These are phyloP conservation scores for Annulohypoxylon stygium DNA, from an alignment of 495 filamentous ascomycete genomes.

Conservation along the genomic window DNA sequence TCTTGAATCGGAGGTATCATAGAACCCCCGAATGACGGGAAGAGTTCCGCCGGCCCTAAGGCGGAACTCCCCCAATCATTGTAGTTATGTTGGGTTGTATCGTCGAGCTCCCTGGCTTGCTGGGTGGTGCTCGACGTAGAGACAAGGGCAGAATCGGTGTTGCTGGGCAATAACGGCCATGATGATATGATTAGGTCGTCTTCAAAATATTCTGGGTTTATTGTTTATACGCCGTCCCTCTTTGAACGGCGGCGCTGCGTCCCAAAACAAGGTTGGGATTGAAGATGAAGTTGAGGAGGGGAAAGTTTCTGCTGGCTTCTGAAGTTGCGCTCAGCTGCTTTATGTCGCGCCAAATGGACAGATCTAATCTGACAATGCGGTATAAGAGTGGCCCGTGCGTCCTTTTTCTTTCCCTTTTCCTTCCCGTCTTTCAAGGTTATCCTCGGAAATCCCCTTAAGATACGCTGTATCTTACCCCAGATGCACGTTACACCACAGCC, in stretches of 20 bases:
- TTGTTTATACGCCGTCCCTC: conserved; percentile 46
- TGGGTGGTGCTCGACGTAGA: conserved; percentile 40
- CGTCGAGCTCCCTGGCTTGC: conserved; percentile 38
- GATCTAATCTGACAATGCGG: conserved; percentile 12
- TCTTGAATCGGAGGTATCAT: conserved; percentile 39
- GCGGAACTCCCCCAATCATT: conserved; percentile 50
- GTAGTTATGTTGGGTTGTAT: conserved; percentile 46
- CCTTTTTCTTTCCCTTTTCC: background rate
- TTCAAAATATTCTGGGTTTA: conserved; percentile 34
- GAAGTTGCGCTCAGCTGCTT: conserved; percentile 18
- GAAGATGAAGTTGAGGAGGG: conserved; percentile 36
- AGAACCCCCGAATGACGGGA: conserved; percentile 47
- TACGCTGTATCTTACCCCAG: background rate
- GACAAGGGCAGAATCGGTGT: conserved; percentile 29
- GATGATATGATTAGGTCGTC: conserved; percentile 51
- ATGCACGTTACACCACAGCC: conserved; percentile 13
- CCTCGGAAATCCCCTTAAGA: background rate
- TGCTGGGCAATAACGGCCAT: conserved; percentile 39
- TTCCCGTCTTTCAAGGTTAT: background rate
- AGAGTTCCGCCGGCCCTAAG: conserved; percentile 51
- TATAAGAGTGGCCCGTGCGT: background rate
- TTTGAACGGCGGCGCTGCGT: conserved; percentile 45
- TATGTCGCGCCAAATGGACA: background rate
- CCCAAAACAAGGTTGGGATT: conserved; percentile 35
- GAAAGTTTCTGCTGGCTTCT: conserved; percentile 24